phyloP scores from a whole-genome alignment of 306 rosid genomes.

The Trifolium fragiferum region DNA sequence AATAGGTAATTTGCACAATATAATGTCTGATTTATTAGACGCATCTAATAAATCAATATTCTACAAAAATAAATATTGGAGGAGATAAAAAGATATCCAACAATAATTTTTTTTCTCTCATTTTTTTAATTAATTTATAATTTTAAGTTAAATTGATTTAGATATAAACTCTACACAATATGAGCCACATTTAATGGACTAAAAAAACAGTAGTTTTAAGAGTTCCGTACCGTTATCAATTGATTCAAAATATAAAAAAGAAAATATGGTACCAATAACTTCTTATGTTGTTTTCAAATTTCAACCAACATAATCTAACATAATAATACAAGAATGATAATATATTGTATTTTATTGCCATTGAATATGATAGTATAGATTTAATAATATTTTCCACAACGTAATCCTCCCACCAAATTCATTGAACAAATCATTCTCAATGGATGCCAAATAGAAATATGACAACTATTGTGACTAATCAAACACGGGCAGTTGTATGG shows the following conservation, averaged over 20 bases:
- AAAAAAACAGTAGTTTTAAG: too few species aligned
- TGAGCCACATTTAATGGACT: too few species aligned
- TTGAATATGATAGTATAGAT: conserved; percentile 32
- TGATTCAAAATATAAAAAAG: neutral
- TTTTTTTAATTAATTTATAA: too few species aligned
- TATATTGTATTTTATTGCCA: conserved; percentile 19
- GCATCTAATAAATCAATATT: too few species aligned
- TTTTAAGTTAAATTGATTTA: too few species aligned
- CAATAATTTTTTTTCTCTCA: too few species aligned
- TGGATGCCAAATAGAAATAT: conserved; percentile 49
- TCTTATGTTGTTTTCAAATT: conserved; percentile 18
- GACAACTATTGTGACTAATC: conserved; percentile 40
- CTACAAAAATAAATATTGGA: too few species aligned
- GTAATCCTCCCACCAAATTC: conserved; percentile 45
- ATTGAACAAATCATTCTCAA: conserved; percentile 41
- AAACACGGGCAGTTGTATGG: conserved; percentile 42
- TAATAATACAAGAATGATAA: conserved; percentile 29
- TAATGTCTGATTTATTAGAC: too few species aligned
- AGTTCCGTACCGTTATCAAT: neutral
- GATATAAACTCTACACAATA: too few species aligned
- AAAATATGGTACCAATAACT: neutral
- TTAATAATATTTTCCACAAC: conserved; percentile 31
- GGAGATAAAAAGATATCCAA: too few species aligned
- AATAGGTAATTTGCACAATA: too few species aligned
- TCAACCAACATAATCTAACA: conserved; percentile 35